Evolutionary conservation across 1,284 basidiomycete genomes (phyloP), one percentile per base, ranked within the genome.

Genomic region (Cutaneotrichosporon cavernicola): DNA sequence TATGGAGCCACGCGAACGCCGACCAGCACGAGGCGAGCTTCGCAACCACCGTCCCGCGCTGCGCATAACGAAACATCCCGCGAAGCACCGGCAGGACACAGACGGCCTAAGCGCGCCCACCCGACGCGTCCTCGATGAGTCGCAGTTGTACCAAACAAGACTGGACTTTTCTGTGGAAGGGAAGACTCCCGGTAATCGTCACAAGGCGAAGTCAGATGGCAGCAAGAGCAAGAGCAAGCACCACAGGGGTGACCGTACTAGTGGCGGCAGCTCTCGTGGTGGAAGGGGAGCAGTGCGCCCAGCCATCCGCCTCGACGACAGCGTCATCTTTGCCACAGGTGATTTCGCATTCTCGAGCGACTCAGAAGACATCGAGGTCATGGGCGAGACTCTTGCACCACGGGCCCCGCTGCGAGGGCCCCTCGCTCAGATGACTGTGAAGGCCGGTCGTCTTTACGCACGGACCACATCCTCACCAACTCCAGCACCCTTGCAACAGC

Each of bases 271-370:
- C 22, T 8, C 3, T 34, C 26, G 31, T 32, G 26, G 30, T 13
- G 34, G 34, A 36, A 32, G 31, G 31, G 51, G 51, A 18, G 31
- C 30, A 10, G 26, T 6, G 5, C 68, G 76, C 9, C 76, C 75
- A 1, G 76, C 76, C 2, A 77, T 80, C 43, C 68, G 72, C 3
- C 65, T 80, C 18, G 70, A 75, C 57, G 78, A 80, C 62, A 60
- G 69, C 21, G 65, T 72, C 56, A 80, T 80, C 63, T 80, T 76
- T 40, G 70, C 78, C 9, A 69, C 65, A 2, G 72, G 63, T 4
- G 76, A 77, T 18, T 77, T 79, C 57, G 77, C 70, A 9, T 77
- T 78, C 50, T 73, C 74, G 13, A 63, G 61, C 26, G 69, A 69
- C 22, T 40, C 61, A n/a, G 43, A 65, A 14, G 56, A 57, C 26